A percentile compares a stretch with the other conserved stretches of the same genome.
These are phyloP conservation scores for Sclerotinia nivalis DNA, from an alignment of 2,329 filamentous ascomycete genomes.

Conservation along the genomic window DNA sequence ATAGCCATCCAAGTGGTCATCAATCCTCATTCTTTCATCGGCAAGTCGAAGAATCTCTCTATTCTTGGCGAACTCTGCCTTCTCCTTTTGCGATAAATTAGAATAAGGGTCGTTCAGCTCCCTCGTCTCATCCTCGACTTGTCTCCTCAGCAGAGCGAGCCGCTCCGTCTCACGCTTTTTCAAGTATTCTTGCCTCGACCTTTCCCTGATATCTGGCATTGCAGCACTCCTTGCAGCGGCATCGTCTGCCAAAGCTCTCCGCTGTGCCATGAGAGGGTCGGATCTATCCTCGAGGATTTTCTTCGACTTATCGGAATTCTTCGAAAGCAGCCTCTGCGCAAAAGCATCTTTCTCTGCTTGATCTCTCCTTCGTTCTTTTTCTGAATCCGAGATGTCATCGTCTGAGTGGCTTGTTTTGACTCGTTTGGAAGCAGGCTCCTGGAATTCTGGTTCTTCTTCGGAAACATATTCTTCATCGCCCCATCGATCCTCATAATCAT, in stretches of 20 bases:
- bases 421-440: slow-evolving; percentile 70
- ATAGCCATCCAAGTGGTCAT: slow-evolving; percentile 91
- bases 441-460: slow-evolving; percentile 59
- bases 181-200: slow-evolving; percentile 88
- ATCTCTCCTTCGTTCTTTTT: slow-evolving; percentile 63
- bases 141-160: slow-evolving; percentile 80
- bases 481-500: slow-evolving; percentile 76
- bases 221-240: slow-evolving; percentile 66
- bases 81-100: slow-evolving; percentile 70
- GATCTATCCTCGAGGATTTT: slow-evolving; percentile 64
- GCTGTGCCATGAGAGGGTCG: slow-evolving; percentile 48
- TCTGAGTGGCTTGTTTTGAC: slow-evolving; percentile 63
- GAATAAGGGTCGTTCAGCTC: slow-evolving; percentile 73
- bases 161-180: slow-evolving; percentile 89
- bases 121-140: slow-evolving; percentile 84
- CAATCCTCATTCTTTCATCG: slow-evolving; percentile 82
- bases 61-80: slow-evolving; percentile 78
- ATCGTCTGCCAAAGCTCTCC: slow-evolving; percentile 66
- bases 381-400: slow-evolving; percentile 61
- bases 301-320: slow-evolving; percentile 70
- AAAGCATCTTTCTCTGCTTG: slow-evolving; percentile 77
- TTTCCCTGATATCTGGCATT: slow-evolving; percentile 77
- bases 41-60: slow-evolving; percentile 74
- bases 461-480: slow-evolving; percentile 69
- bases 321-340: slow-evolving; percentile 70